Conservation (phyloP, 768 basidiomycete species). For the Holtermannia corniformis region DNA sequence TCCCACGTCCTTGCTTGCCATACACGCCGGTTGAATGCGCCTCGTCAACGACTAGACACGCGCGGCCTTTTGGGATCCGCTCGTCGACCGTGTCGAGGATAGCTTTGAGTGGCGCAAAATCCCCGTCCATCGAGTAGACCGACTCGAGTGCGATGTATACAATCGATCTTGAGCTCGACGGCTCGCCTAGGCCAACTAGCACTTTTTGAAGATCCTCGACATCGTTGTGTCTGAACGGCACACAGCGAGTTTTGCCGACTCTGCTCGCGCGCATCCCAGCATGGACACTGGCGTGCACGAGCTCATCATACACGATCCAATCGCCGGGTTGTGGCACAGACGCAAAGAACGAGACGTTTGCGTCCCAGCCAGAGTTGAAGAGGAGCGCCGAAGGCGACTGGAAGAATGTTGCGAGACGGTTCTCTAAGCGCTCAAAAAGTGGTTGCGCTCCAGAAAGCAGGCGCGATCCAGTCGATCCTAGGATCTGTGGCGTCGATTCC, state of each 20-base stretch:
- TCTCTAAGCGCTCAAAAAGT: constrained; percentile 63
- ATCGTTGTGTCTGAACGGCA: constrained; percentile 65
- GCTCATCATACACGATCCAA: constrained; percentile 68
- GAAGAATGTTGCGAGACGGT: constrained; percentile 59
- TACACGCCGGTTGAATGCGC: constrained; percentile 90
- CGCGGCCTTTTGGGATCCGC: constrained; percentile 51
- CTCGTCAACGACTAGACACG: constrained; percentile 74
- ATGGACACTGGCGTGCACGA: constrained; percentile 83
- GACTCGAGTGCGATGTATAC: constrained; percentile 80
- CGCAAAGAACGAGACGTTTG: constrained; percentile 78
- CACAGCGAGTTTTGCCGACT: constrained; percentile 40
- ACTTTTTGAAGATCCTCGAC: constrained; percentile 47
- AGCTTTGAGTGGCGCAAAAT: constrained; percentile 62
- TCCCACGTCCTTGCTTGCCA: constrained; percentile 64
- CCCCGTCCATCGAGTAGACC: constrained; percentile 94
- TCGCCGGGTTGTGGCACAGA: constrained; percentile 69
- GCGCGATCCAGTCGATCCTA: constrained; percentile 81
- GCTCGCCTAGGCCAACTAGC: constrained; percentile 43
- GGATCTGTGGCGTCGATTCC: constrained; percentile 48
- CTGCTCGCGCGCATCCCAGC: constrained; percentile 70
- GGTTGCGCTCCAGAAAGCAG: constrained; percentile 64
- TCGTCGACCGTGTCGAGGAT: constrained; percentile 57
- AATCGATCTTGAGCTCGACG: constrained; percentile 43
- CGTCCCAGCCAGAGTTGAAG: constrained; percentile 90
- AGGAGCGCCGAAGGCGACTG: constrained; percentile 57